These are phyloP conservation scores for Jatropha podagrica DNA, from an alignment of 441 rosid genomes.

Conservation along the genomic window DNA sequence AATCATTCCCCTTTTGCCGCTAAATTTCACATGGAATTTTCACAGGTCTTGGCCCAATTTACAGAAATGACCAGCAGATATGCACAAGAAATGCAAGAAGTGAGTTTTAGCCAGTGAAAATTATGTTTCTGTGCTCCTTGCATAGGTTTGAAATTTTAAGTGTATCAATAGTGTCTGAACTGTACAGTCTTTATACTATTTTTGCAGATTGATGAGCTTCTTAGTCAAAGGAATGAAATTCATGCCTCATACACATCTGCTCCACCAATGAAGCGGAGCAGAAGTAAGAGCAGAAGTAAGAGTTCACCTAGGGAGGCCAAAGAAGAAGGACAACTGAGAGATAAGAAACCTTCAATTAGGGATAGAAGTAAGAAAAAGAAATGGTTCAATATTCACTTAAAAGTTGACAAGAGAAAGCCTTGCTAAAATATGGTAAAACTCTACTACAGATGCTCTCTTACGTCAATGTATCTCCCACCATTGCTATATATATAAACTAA, in stretches of 20 bases:
- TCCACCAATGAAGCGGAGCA: conserved; percentile 61
- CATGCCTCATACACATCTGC: conserved; percentile 69
- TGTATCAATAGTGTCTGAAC: conserved; percentile 3
- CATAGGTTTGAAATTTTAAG: not conserved
- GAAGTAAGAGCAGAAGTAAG: conserved; percentile 56
- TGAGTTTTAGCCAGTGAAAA: conserved; percentile 32
- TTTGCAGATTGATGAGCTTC: conserved; percentile 79
- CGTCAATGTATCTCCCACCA: not conserved
- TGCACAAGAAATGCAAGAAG: conserved; percentile 89
- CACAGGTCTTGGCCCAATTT: conserved; percentile 76
- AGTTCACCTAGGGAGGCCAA: conserved; percentile 47
- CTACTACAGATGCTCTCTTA: not conserved
- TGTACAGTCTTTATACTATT: not conserved
- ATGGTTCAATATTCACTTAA: conserved; percentile 81
- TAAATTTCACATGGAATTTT: conserved; percentile 20
- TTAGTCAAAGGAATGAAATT: conserved; percentile 73
- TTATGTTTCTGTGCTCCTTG: not conserved
- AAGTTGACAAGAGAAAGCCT: conserved; percentile 86
- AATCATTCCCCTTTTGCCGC: not conserved
- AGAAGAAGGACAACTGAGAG: conserved; percentile 60
- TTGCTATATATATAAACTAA: not conserved
- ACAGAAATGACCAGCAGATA: conserved; percentile 88
- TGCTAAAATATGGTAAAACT: conserved; percentile 48
- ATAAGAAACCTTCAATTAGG: conserved; percentile 44
- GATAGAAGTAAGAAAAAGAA: conserved; percentile 72